Base-by-base conservation (phyloP, 768 basidiomycete genomes). In the Boletellus ananas region DNA sequence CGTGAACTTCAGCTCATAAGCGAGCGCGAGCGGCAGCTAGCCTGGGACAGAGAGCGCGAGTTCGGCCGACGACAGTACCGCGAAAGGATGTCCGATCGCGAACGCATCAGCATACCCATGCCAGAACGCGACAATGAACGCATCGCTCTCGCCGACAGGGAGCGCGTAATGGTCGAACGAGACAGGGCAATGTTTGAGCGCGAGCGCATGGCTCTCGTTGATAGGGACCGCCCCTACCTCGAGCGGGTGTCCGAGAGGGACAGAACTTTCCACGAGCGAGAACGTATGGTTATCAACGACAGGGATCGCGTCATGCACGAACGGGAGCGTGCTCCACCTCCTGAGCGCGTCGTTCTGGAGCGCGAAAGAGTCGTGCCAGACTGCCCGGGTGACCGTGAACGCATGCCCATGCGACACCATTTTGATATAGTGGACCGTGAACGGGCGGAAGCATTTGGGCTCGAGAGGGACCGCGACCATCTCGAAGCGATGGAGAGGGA, bases 391-490 rank as follows among this genome's bases (percentile, higher is more conserved):
- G 66, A 70, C 47, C 64, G 62, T 16, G 64, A 65, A 12, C 64
- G 57, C 23, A 36, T 51, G 3, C 37, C 57, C 13, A 49, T 64
- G 55, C 65, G 60, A 34, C 47, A 54, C 8, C 52, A 61, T 6
- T 56, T 49, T 20, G 62, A 64, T 14, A 29, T 58, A 36, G 20
- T 43, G n/a, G 65, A 64, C 44, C 65, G 60, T 10, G 65, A 66
- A 37, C 64, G 60, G 8, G 56, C 51, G 36, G 63, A 61, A 7
- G 59, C 57, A 20, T 63, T 65, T 21, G 71, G 74, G 13, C 60
- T 69, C 12, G 71, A 69, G 36, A 51, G 70, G 34, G 69, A 72
- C 17, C 58, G 60, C 13, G 72, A 69, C 37, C 56, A 59, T 17
- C 50, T 60, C 20, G 64, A 67, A 43, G 55, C 45, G 13, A 57